A percentile compares a stretch with the other conserved stretches of the same genome.
phyloP scores from a whole-genome alignment of 345 rosid genomes.

The Clausena lansium region DNA sequence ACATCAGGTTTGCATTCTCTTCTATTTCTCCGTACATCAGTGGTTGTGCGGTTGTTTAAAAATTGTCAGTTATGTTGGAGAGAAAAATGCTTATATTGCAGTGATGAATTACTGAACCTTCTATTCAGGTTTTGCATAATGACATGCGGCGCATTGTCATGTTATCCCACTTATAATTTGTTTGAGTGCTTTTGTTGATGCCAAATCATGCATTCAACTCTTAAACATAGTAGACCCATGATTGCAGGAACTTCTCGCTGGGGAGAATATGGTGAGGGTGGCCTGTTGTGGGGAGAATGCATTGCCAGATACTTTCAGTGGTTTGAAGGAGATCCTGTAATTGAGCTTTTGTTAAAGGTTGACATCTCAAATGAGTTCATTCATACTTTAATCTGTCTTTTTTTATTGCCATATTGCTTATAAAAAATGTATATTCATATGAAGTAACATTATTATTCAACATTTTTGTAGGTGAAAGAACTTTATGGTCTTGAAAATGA shows the following conservation, averaged over 20 bases:
- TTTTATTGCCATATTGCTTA: not conserved
- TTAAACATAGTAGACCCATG: slow-evolving; percentile 10
- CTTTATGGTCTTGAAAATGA: slow-evolving; percentile 85
- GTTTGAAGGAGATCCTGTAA: slow-evolving; percentile 76
- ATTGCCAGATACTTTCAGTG: slow-evolving; percentile 74
- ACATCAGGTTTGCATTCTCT: slow-evolving; percentile 63
- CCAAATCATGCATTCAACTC: not conserved
- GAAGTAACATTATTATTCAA: not conserved
- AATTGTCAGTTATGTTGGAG: not conserved
- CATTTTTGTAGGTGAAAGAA: slow-evolving; percentile 67
- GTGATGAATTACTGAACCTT: not conserved
- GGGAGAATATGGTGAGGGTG: slow-evolving; percentile 98
- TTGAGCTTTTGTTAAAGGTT: slow-evolving; percentile 72
- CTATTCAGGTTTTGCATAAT: not conserved
- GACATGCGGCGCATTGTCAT: not conserved
- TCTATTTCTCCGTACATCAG: not conserved
- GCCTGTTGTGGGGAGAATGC: slow-evolving; percentile 96
- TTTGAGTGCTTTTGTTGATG: not conserved
- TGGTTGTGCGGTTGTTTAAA: too few species aligned
- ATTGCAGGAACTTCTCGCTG: slow-evolving; percentile 82
- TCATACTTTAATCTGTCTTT: not conserved
- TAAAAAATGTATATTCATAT: not conserved
- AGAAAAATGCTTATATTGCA: not conserved
- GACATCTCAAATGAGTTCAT: slow-evolving; percentile 2
- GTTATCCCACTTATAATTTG: not conserved